Evolutionary conservation across 2,329 filamentous ascomycete species (phyloP).

Genomic region (Pyricularia pennisetigena): DNA sequence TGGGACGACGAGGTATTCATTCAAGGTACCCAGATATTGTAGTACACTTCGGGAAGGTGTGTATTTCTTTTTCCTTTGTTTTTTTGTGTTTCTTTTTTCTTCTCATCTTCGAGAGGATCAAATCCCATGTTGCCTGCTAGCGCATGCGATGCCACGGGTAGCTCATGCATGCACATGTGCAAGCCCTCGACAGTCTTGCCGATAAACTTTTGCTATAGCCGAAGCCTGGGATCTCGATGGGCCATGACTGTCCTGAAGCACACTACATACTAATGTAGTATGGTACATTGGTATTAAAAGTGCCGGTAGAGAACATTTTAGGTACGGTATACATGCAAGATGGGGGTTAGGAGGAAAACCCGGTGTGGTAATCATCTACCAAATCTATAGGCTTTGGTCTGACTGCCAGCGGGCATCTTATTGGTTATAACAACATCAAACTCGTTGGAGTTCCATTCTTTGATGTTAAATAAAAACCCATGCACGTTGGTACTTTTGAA

Average conservation of each 20-base stretch:
- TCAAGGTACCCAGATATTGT: neutral
- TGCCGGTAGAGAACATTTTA: neutral
- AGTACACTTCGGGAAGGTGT: neutral
- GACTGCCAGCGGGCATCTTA: neutral
- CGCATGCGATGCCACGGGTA: neutral
- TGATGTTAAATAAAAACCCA: neutral
- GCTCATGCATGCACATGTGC: neutral
- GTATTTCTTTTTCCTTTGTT: neutral
- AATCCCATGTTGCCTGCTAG: neutral
- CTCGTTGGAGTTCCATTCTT: neutral
- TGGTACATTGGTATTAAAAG: neutral
- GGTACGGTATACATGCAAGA: neutral
- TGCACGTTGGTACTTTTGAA: neutral
- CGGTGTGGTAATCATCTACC: no score
- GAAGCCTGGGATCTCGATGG: neutral
- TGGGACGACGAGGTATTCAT: neutral
- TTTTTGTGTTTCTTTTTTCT: neutral
- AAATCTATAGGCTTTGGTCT: neutral
- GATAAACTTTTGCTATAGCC: neutral
- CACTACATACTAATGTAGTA: neutral
- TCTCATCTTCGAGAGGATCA: neutral
- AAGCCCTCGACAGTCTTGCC: neutral
- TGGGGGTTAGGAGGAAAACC: no score
- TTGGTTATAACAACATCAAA: neutral
- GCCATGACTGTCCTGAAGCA: neutral